phyloP scores from a whole-genome alignment of 2,329 filamentous ascomycete species.

The Westerdykella ornata region DNA sequence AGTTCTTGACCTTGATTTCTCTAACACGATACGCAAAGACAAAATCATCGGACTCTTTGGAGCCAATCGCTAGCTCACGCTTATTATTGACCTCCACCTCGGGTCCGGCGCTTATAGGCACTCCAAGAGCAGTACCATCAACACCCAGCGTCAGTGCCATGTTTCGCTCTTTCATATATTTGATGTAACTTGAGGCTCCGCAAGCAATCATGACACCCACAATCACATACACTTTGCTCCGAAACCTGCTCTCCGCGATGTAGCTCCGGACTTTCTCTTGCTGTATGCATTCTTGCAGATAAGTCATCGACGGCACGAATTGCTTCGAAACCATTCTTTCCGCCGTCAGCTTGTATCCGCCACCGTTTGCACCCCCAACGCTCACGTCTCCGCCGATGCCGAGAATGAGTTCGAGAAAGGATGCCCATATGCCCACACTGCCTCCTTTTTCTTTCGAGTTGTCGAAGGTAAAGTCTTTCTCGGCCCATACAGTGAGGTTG shows the following conservation, averaged over 20 bases:
- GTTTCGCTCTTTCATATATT: not conserved
- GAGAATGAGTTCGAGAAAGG: conserved; percentile 1
- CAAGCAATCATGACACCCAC: conserved; percentile 1
- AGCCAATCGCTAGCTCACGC: not conserved
- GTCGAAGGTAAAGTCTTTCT: conserved; percentile 1
- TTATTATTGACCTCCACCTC: not conserved
- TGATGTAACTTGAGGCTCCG: not conserved
- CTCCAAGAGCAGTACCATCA: not conserved
- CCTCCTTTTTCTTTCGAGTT: not conserved
- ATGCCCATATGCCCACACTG: conserved; percentile 2
- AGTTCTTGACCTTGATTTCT: conserved; percentile 1
- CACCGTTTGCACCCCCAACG: not conserved
- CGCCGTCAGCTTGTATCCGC: not conserved
- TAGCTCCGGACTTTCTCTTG: not conserved
- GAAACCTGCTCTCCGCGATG: not conserved
- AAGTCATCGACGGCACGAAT: not conserved
- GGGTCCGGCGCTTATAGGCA: not conserved
- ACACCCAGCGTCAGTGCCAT: not conserved
- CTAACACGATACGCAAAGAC: conserved; percentile 3
- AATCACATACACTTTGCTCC: conserved; percentile 1
- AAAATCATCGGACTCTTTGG: conserved; percentile 2
- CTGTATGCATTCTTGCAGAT: not conserved
- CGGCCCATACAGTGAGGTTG: not conserved
- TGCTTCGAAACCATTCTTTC: conserved; percentile 2
- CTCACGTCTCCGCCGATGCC: conserved; percentile 1